phyloP scores from a whole-genome alignment of 768 basidiomycete genomes.

The Mycena epipterygia region DNA sequence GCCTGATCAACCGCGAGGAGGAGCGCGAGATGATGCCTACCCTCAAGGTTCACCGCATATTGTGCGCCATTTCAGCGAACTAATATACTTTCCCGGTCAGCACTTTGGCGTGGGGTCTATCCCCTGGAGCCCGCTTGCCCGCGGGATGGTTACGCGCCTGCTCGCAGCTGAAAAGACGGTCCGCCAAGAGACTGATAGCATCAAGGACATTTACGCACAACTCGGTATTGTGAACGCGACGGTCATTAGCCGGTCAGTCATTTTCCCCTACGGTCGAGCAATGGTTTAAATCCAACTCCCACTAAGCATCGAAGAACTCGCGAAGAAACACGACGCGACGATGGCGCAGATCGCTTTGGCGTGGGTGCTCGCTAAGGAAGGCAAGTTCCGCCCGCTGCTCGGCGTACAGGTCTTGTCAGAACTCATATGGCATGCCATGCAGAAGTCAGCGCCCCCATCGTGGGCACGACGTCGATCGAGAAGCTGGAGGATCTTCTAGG shows the following conservation, averaged over 20 bases:
- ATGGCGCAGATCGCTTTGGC: conserved; percentile 61
- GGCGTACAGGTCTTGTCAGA: neutral
- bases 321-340: conserved; percentile 49
- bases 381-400: neutral
- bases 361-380: conserved; percentile 43
- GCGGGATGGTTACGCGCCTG: neutral
- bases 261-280: neutral
- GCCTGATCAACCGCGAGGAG: conserved; percentile 70
- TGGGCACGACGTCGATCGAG: conserved; percentile 57
- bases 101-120: conserved; percentile 60
- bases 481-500: conserved; percentile 51
- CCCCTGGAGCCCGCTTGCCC: conserved; percentile 58
- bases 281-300: neutral
- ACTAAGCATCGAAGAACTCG: conserved; percentile 54
- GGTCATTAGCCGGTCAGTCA: neutral
- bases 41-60: conserved; percentile 39
- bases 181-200: neutral
- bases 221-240: neutral
- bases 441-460: conserved; percentile 58
- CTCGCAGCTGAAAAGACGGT: neutral
- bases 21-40: conserved; percentile 69
- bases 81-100: conserved; percentile 28
- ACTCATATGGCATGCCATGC: neutral
- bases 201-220: conserved; percentile 32
- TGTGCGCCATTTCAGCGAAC: neutral